Evolutionary conservation across 225 moss, liverwort and hornwort species (phyloP), one percentile per base, ranked within the genome.

Genomic region (Pseudisothecium myosuroides): DNA sequence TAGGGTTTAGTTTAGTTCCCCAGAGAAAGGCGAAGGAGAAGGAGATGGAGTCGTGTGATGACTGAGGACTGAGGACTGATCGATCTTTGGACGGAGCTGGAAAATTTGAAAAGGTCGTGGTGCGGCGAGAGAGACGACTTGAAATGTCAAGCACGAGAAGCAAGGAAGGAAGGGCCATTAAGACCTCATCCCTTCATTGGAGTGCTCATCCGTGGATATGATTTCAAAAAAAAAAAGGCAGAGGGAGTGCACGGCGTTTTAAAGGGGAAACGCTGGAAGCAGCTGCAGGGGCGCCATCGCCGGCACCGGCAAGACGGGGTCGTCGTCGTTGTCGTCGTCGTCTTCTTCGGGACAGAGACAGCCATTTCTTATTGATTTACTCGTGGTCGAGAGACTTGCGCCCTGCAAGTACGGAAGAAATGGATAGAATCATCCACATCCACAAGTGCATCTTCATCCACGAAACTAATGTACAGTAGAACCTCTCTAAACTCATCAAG

Each of bases 1-100:
- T 86, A 91, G 91, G 89, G 91, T 83, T 56, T 83, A 43, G 91
- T 83, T 56, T 83, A 43, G 78, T 41, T 87, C 65, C 77, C 86
- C 39, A 77, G 59, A 28, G 58, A 6, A 4, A 17, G 49, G 32
- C 31, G 41, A 36, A 32, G 74, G 36, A 61, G 64, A 31, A 14
- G 76, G 29, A 76, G 64, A 9, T 15, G 73, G 49, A 76, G 86
- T 28, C n/a, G 49, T 20, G n/a, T n/a, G n/a, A n/a, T n/a, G n/a
- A n/a, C n/a, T n/a, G 62, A 50, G 11, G 75, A 76, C 54, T 54
- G 86, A 52, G 31, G 27, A 16, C 31, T 29, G 65, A 39, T 77
- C 76, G 65, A 39, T 77, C 76, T 76, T 14, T 3, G 37, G 6
- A 66, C 8, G 31, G 31, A 58, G 87, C 65, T 66, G 23, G 45